phyloP scores from a whole-genome alignment of 164 flowering plant species.

The Tetracentron sinense region DNA sequence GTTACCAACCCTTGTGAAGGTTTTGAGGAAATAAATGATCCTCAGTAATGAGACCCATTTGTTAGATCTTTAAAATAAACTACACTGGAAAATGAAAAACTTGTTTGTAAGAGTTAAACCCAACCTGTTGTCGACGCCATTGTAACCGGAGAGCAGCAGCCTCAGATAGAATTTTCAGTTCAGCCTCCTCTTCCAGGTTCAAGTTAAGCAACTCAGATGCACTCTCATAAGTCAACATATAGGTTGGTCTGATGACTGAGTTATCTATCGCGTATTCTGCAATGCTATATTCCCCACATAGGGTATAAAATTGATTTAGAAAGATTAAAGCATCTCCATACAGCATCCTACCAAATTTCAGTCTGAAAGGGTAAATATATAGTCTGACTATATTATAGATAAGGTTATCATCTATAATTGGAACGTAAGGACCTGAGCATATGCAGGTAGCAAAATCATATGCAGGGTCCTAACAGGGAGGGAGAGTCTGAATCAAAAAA shows the following conservation, averaged over 20 bases:
- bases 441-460: background rate
- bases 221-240: constrained; percentile 96
- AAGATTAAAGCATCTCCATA: no score
- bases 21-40: no score
- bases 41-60: background rate
- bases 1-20: no score
- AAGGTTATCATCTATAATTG: background rate
- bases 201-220: constrained; percentile 86
- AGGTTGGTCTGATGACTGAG: constrained; percentile 79
- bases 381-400: no score
- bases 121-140: constrained; percentile 93
- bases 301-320: no score
- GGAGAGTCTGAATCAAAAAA: no score
- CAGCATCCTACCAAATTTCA: no score
- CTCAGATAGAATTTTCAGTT: constrained; percentile 71
- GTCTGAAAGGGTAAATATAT: no score
- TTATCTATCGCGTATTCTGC: constrained; percentile 82
- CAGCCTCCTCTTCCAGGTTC: constrained; percentile 85
- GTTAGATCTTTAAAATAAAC: background rate
- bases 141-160: constrained; percentile 70
- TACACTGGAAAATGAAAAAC: no score
- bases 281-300: constrained; percentile 51
- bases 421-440: no score
- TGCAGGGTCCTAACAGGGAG: background rate
- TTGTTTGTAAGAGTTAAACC: background rate